phyloP scores from a whole-genome alignment of 176 grass and related monocot species.

The Chloris gayana region DNA sequence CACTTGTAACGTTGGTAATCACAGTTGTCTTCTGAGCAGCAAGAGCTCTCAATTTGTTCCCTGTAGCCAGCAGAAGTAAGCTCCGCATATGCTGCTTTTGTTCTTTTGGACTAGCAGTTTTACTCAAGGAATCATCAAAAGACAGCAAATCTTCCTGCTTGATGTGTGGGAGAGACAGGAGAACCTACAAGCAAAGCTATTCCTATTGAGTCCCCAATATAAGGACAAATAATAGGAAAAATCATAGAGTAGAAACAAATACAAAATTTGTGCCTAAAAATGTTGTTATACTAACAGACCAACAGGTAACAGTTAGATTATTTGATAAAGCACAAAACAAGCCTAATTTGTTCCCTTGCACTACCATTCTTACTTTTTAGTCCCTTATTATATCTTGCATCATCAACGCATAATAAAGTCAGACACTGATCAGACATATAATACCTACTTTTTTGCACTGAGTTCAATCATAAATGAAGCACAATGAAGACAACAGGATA shows the following conservation, averaged over 20 bases:
- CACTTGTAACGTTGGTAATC: constrained; percentile 97
- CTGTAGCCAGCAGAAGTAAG: constrained; percentile 91
- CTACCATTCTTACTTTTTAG: too few species aligned
- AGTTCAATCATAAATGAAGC: too few species aligned
- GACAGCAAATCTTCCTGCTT: constrained; percentile 79
- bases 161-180: constrained; percentile 73
- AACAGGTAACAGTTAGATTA: background rate
- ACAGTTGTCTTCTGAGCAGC: constrained; percentile 74
- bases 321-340: too few species aligned
- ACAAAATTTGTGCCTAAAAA: background rate
- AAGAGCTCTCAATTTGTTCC: constrained; percentile 93
- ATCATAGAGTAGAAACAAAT: background rate
- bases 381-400: too few species aligned
- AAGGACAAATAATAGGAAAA: background rate
- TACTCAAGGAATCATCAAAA: constrained; percentile 88
- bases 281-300: constrained; percentile 10
- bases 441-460: too few species aligned
- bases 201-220: constrained; percentile 15
- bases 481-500: too few species aligned
- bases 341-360: too few species aligned
- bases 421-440: too few species aligned
- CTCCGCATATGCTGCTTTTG: constrained; percentile 84
- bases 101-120: constrained; percentile 91
- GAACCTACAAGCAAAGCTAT: constrained; percentile 59
- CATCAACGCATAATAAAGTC: too few species aligned